Evolutionary conservation across 2,329 filamentous ascomycete species (phyloP).

Genomic region (Leptographium procerum): DNA sequence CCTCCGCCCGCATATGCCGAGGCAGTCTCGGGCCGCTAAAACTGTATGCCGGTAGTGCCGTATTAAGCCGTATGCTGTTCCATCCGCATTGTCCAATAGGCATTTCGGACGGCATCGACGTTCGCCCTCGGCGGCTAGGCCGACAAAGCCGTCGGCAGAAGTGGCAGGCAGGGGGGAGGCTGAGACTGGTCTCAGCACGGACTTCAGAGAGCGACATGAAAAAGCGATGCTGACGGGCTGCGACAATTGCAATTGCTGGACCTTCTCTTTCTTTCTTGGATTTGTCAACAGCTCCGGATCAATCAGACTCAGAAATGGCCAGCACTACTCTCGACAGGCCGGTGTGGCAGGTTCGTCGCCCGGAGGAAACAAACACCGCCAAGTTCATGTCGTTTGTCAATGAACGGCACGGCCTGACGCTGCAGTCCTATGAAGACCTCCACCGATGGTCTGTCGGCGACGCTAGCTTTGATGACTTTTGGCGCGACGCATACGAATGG

Average conservation of each 20-base stretch:
- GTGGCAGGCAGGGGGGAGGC: background rate
- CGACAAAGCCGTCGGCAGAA: background rate
- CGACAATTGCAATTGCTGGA: no score
- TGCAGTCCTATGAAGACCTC: constrained; percentile 4
- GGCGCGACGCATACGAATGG: constrained; percentile 4
- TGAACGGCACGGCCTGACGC: background rate
- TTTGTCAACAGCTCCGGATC: background rate
- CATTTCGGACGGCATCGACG: background rate
- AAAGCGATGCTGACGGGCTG: no score
- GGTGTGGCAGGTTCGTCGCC: background rate
- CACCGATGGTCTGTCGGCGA: constrained; percentile 5
- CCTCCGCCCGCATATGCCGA: background rate
- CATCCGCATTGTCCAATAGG: background rate
- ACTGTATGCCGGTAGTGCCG: background rate
- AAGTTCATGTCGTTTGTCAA: constrained; percentile 5
- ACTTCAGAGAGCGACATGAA: no score
- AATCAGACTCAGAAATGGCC: background rate
- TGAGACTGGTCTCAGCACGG: background rate
- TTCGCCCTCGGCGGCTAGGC: background rate
- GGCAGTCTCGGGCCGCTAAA: background rate
- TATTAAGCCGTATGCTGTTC: no score
- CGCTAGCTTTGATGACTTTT: constrained; percentile 1
- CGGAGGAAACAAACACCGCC: background rate
- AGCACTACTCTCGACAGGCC: background rate
- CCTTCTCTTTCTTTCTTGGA: background rate